These are phyloP conservation scores for Macroventuria anomochaeta DNA, from an alignment of 2,329 filamentous ascomycete species.

Conservation along the genomic window DNA sequence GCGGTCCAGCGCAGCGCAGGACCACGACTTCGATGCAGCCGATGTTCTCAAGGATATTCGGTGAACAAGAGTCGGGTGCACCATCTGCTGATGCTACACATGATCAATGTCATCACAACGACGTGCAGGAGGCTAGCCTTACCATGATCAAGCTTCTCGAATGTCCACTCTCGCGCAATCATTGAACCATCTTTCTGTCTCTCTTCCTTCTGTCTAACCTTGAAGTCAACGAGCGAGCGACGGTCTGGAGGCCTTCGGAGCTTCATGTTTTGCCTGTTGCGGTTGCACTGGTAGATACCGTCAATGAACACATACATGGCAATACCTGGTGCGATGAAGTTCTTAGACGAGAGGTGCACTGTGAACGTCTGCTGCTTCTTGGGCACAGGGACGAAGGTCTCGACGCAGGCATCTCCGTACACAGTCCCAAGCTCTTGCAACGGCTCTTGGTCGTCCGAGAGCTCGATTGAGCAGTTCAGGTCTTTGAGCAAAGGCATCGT, in stretches of 20 bases:
- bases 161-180: conserved; percentile 61
- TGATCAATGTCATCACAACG: conserved; percentile 21
- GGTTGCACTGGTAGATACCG: conserved; percentile 64
- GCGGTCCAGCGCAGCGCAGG: conserved; percentile 50
- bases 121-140: conserved; percentile 13
- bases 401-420: conserved; percentile 61
- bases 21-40: conserved; percentile 59
- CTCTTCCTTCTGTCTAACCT: conserved; percentile 62
- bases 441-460: conserved; percentile 47
- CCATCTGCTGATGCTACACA: conserved; percentile 47
- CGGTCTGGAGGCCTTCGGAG: conserved; percentile 37
- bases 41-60: conserved; percentile 48
- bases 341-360: conserved; percentile 56
- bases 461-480: conserved; percentile 60
- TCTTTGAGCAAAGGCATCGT: conserved; percentile 63
- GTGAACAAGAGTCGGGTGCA: conserved; percentile 38
- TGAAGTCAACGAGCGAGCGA: conserved; percentile 55
- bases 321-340: conserved; percentile 61
- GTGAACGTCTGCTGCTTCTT: conserved; percentile 53
- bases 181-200: conserved; percentile 54
- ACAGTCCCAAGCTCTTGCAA: conserved; percentile 58
- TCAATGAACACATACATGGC: conserved; percentile 65
- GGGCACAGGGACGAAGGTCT: conserved; percentile 60
- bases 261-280: conserved; percentile 56
- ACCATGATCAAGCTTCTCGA: conserved; percentile 59